Conservation (phyloP, 192 early-diverging fungal genomes). For the Umbelopsis isabellina region DNA sequence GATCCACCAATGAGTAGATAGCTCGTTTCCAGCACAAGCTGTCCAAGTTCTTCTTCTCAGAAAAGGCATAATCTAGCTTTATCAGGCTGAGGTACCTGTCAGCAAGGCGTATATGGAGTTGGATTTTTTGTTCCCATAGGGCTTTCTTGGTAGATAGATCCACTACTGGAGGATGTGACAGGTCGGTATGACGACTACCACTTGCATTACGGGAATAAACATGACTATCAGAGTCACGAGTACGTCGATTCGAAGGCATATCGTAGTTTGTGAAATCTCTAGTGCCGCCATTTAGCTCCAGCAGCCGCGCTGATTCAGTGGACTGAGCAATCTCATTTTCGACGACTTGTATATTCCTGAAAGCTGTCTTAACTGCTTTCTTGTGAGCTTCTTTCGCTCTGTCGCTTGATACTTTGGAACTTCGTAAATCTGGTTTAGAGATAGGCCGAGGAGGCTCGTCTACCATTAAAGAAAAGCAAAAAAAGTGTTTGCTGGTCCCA, state of each 20-base stretch:
- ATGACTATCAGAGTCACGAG: not conserved
- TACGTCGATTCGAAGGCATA: not conserved
- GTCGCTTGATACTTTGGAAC: not conserved
- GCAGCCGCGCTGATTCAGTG: not conserved
- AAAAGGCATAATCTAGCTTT: conserved; percentile 47
- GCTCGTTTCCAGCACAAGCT: conserved; percentile 58
- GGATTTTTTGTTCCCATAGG: conserved; percentile 39
- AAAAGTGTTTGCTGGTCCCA: not conserved
- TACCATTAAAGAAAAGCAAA: conserved; percentile 21
- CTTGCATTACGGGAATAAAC: not conserved
- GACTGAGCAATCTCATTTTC: conserved; percentile 24
- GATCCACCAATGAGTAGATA: conserved; percentile 54
- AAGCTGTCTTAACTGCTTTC: conserved; percentile 6
- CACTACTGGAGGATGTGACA: not conserved
- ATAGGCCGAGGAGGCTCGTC: conserved; percentile 11
- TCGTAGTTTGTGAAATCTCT: conserved; percentile 5
- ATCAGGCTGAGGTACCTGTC: conserved; percentile 48
- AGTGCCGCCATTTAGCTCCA: not conserved
- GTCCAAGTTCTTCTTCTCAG: conserved; percentile 58
- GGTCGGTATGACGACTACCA: not conserved
- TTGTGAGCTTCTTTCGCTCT: conserved; percentile 23
- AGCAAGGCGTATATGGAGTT: conserved; percentile 38
- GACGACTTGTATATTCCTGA: conserved; percentile 16
- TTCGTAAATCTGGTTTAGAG: conserved; percentile 1
- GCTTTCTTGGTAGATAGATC: conserved; percentile 6